Percentiles rank a stretch among this genome's conserved stretches.
phyloP scores from a whole-genome alignment of 2,329 filamentous ascomycete species.

The Aulographum hederae region DNA sequence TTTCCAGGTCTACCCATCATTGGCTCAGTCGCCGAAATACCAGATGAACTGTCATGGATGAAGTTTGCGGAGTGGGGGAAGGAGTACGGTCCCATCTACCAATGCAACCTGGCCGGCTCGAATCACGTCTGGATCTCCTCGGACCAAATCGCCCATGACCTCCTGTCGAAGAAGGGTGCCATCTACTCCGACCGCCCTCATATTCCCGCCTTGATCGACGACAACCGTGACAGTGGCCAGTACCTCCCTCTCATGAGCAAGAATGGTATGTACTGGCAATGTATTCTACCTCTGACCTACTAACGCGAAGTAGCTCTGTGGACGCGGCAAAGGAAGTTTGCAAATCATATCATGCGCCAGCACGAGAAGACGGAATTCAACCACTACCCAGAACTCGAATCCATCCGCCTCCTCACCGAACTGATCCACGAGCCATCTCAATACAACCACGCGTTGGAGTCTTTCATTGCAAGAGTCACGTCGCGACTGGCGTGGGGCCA shows the following conservation, averaged over 20 bases:
- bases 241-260: slow-evolving; percentile 26
- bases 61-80: slow-evolving; percentile 28
- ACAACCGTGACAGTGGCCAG: slow-evolving; percentile 25
- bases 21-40: slow-evolving; percentile 23
- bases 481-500: slow-evolving; percentile 27
- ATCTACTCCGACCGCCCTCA: slow-evolving; percentile 29
- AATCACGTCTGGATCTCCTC: slow-evolving; percentile 28
- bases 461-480: slow-evolving; percentile 27
- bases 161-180: slow-evolving; percentile 23
- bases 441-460: slow-evolving; percentile 26
- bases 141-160: slow-evolving; percentile 22
- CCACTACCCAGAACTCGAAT: slow-evolving; percentile 25
- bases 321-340: slow-evolving; percentile 25
- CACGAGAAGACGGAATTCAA: slow-evolving; percentile 22
- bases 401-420: slow-evolving; percentile 25
- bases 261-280: slow-evolving; percentile 15
- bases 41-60: slow-evolving; percentile 23
- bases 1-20: slow-evolving; percentile 21
- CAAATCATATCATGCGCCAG: slow-evolving; percentile 25
- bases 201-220: slow-evolving; percentile 23
- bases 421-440: slow-evolving; percentile 22
- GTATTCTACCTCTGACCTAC: neutral
- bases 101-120: slow-evolving; percentile 22
- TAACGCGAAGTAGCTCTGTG: slow-evolving; percentile 16
- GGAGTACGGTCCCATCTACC: slow-evolving; percentile 26